Evolutionary conservation across 495 filamentous ascomycete species (phyloP), one percentile per base, ranked within the genome.

Genomic region (Amorphotheca resinae): DNA sequence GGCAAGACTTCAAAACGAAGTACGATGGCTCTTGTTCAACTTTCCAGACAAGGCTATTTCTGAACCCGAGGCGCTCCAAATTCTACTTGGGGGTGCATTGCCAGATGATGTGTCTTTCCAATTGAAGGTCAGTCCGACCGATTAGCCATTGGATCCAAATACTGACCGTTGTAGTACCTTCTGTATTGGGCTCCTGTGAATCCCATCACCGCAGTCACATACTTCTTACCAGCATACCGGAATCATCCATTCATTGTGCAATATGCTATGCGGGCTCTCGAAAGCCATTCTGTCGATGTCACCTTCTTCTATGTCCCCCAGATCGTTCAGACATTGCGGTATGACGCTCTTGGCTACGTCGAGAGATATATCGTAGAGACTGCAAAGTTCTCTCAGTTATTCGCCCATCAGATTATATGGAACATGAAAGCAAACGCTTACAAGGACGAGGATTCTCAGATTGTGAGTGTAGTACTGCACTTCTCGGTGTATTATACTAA

Each of bases 381-480:
- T 3, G 88, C 85, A 1, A 88, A 89, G 51, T 84, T 91, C 54
- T 95, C 89, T 18, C 93, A 95, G 57, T 66, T 95, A 1, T 99
- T 99, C 59, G 87, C 93, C 5, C 93, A 99, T 61, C 93, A 99
- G 47, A 95, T 99, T 46, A 96, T 99, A 48, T 99, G 93, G 93
- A 99, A 96, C 58, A 99, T 99, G 81, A 95, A 93, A 57, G 93
- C 93, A 16, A 99, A 99, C 58, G 79, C 87, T 2, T 99, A 85
- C 65, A 96, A 95, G 60, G 93, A 99, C 53, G 88, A 99, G 50
- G 87, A 96, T 46, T 84, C 81, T 38, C 73, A 79, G 52, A 75
- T 93, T 52, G 84, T 91, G 70, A 76, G 82, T 2, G 12, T 28
- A 11, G 11, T 5, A 11, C 11, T 28, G 25, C 5, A 5, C 5